These are phyloP conservation scores for Apodospora peruviana DNA, from an alignment of 495 filamentous ascomycete genomes.

Conservation along the genomic window DNA sequence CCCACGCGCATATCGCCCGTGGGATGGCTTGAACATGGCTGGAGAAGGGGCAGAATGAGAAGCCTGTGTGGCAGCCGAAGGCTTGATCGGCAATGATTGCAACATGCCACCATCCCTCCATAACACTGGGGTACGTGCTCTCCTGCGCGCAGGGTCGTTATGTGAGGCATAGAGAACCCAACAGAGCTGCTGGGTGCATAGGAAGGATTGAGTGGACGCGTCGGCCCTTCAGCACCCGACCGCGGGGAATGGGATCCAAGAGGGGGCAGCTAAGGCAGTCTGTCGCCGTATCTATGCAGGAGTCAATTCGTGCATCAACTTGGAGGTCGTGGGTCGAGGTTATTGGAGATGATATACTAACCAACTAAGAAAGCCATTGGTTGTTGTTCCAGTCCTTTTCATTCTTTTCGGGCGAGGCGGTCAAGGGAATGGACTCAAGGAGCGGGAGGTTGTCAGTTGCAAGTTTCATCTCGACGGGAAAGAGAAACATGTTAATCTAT, in stretches of 20 bases:
- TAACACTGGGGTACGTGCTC: not conserved
- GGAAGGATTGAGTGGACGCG: no score
- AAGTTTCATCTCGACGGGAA: not conserved
- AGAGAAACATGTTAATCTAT: not conserved
- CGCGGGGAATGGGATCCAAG: no score
- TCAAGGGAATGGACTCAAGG: not conserved
- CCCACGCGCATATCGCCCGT: not conserved
- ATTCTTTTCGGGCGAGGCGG: no score
- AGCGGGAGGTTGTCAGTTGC: not conserved
- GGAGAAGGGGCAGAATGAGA: not conserved
- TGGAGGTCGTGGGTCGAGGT: not conserved
- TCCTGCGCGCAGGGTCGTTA: not conserved
- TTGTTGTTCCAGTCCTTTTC: not conserved
- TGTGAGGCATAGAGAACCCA: not conserved
- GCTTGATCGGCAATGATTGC: not conserved
- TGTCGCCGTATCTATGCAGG: not conserved
- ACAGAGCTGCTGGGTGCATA: no score
- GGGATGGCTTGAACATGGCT: constrained; percentile 1
- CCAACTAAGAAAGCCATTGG: not conserved
- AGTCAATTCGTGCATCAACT: not conserved
- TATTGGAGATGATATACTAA: not conserved
- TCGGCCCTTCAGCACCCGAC: no score
- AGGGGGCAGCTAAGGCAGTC: not conserved
- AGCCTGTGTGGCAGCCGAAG: not conserved
- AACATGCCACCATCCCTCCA: not conserved